A percentile compares a stretch with the other conserved stretches of the same genome.
Conservation (phyloP, 2,329 filamentous ascomycete species). For the Chaetomium strumarium region DNA sequence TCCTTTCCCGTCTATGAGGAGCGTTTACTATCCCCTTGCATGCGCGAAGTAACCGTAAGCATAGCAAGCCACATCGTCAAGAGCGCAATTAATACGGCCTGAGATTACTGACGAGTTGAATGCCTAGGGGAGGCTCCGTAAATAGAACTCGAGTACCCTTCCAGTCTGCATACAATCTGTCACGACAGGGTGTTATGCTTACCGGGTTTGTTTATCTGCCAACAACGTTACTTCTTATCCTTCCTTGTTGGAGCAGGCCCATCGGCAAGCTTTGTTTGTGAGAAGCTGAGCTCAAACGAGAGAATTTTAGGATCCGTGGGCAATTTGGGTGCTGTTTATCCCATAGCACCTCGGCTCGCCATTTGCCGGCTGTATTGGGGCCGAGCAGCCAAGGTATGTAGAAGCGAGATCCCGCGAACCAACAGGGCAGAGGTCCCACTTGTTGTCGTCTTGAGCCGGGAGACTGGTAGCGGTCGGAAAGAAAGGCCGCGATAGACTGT, state of each 20-base stretch:
- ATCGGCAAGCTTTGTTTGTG: neutral
- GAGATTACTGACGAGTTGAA: neutral
- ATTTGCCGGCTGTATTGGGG: conserved; percentile 9
- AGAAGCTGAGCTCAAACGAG: neutral
- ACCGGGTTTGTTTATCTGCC: neutral
- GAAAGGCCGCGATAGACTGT: no score
- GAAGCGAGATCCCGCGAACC: no score
- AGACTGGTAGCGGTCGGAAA: no score
- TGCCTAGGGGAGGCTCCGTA: neutral
- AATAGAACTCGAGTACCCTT: conserved; percentile 1
- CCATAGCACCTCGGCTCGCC: neutral
- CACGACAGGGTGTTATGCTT: conserved; percentile 2
- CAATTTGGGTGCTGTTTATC: neutral
- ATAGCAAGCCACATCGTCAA: neutral
- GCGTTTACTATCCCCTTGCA: neutral
- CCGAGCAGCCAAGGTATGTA: neutral
- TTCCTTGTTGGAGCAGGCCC: neutral
- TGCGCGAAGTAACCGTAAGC: neutral
- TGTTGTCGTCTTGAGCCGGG: no score
- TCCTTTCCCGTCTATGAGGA: conserved; percentile 1
- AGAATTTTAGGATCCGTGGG: neutral
- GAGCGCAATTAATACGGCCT: conserved; percentile 4
- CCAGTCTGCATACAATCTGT: neutral
- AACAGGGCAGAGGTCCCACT: no score
- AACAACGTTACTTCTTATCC: neutral